Base-by-base conservation (phyloP, 768 basidiomycete species). In the Pleurotus cornucopiae region DNA sequence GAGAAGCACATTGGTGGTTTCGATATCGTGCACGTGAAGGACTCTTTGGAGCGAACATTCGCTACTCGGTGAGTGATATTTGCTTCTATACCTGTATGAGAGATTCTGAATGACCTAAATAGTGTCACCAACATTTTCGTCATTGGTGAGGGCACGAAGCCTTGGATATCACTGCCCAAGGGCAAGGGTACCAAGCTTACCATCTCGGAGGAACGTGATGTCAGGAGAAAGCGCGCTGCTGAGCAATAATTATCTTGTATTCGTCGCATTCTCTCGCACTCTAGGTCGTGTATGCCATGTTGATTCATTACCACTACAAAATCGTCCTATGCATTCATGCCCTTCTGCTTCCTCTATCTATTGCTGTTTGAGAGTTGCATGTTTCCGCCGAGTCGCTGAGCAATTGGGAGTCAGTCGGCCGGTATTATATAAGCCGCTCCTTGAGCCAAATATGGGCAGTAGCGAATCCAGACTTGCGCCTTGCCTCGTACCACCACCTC, bases 1-100 rank as follows among this genome's bases (percentile, higher is more conserved):
- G 97, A 98, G 82, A 94, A 94, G 79, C 97, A 98, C 74, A 77
- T 92, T 63, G 97, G 97, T 72, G 96, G 95, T 60, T 98, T 95
- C 76, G 97, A 99, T 76, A 98, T 99, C 59, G 92, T 98, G 57
- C 96, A 98, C 69, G 91, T 98, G 66, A 94, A 91, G 76, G 97
- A 98, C 70, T 88, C 91, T 48, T 78, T 96, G 60, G 96, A 97
- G 71, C 82, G 93, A 70, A 94, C 93, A 48, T 99, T 98, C 67
- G 95, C 97, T 61, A 99, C 97, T 65, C 93, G 96, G 94, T 95
- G 69, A 57, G 86, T 25, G 41, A 44, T 12, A 5, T 44, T 77
- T 16, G 14, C 39, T 16, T 34, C 18, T 21, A 13, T 25, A 25
- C 23, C 23, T 25, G 23, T 25, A 25, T 25, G n/a, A 37, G 30